Evolutionary conservation across 176 grass and related monocot species (phyloP).

Genomic region (Phoenix roebelenii): DNA sequence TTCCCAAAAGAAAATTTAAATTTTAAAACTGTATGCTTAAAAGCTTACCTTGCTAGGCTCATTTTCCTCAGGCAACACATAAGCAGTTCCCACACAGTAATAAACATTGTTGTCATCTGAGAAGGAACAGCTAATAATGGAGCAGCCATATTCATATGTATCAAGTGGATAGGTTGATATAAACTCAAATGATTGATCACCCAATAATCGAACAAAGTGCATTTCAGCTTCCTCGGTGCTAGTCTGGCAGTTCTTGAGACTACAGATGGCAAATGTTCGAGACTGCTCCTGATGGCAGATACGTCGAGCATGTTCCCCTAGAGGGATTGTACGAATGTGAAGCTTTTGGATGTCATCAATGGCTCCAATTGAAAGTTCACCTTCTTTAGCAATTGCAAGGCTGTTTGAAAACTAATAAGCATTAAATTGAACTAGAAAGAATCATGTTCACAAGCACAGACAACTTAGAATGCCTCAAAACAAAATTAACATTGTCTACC

Average conservation of each 20-base stretch:
- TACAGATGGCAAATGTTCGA: slow-evolving; percentile 67
- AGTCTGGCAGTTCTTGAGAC: slow-evolving; percentile 39
- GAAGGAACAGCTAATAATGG: slow-evolving; percentile 81
- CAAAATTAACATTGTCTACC: not conserved
- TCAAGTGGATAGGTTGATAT: slow-evolving; percentile 65
- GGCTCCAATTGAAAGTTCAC: slow-evolving; percentile 82
- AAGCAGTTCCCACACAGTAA: slow-evolving; percentile 86
- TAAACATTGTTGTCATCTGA: slow-evolving; percentile 80
- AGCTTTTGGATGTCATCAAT: slow-evolving; percentile 92
- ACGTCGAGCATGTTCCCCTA: slow-evolving; percentile 71
- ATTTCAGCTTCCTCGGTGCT: slow-evolving; percentile 57
- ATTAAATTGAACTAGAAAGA: not conserved
- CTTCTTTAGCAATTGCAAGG: slow-evolving; percentile 94
- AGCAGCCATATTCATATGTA: slow-evolving; percentile 76
- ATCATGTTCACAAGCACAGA: not conserved
- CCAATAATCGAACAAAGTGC: slow-evolving; percentile 70
- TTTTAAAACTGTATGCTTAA: too few species aligned
- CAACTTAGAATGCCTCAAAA: too few species aligned
- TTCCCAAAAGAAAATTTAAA: too few species aligned
- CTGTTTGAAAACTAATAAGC: slow-evolving; percentile 29
- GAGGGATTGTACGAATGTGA: slow-evolving; percentile 79
- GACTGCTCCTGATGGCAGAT: slow-evolving; percentile 93
- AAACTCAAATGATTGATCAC: slow-evolving; percentile 87
- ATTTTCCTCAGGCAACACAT: slow-evolving; percentile 89
- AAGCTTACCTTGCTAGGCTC: slow-evolving; percentile 74